Evolutionary conservation across 768 basidiomycete genomes (phyloP).

Genomic region (Mycena crocata): DNA sequence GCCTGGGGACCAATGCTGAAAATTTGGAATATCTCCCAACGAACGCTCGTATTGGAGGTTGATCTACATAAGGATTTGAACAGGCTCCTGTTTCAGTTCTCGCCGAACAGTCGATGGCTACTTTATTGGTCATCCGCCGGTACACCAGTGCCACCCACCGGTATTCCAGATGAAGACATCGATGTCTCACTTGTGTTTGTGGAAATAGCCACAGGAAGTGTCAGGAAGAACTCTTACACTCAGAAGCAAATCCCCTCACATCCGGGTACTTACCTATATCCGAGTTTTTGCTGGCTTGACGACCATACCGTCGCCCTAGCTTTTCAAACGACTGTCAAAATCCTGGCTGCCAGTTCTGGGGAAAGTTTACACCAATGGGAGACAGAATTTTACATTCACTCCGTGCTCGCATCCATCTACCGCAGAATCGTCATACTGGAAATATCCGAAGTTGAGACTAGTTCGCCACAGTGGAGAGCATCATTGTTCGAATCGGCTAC

Average conservation of each 20-base stretch:
- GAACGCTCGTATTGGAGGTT: neutral
- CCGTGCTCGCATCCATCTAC: neutral
- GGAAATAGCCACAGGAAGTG: neutral
- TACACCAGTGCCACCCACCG: too few relatives aligned
- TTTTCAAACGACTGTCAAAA: neutral
- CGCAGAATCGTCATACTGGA: neutral
- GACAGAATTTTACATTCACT: neutral
- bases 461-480: too few relatives aligned
- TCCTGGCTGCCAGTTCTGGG: neutral
- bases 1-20: neutral
- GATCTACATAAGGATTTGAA: neutral
- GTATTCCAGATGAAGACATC: neutral
- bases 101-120: neutral
- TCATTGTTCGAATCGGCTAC: neutral
- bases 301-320: neutral
- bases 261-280: neutral
- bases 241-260: neutral
- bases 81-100: neutral
- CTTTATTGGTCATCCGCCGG: neutral
- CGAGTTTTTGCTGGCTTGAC: neutral
- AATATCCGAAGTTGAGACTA: neutral
- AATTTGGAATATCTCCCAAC: neutral
- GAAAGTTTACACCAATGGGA: neutral
- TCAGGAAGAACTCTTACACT: neutral
- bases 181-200: neutral